Conservation (phyloP, 768 basidiomycete genomes). For the Saitozyma podzolica region DNA sequence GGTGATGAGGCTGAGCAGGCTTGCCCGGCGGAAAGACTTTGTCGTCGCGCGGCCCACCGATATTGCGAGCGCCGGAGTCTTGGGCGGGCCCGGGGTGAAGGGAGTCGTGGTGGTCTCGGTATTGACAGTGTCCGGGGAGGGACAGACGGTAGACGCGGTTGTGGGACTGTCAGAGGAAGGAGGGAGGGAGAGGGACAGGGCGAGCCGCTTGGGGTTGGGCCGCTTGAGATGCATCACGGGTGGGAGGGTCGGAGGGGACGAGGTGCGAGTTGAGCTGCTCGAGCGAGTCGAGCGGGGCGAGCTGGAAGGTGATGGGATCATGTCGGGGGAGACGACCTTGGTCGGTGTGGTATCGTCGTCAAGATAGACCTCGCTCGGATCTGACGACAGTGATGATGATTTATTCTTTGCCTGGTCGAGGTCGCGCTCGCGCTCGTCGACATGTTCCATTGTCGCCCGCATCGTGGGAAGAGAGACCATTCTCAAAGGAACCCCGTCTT, state of each 20-base stretch:
- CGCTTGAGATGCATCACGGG: slow-evolving; percentile 6
- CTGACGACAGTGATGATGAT: too few species aligned
- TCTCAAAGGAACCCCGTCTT: too few species aligned
- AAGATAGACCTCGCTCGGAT: too few species aligned
- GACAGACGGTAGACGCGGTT: not conserved
- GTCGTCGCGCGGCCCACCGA: slow-evolving; percentile 13
- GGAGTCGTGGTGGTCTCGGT: slow-evolving; percentile 16
- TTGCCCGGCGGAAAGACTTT: slow-evolving; percentile 26
- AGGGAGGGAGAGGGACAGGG: slow-evolving; percentile 4
- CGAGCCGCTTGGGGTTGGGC: slow-evolving; percentile 10
- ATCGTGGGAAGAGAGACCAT: too few species aligned
- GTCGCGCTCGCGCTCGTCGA: too few species aligned
- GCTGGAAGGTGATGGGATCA: slow-evolving; percentile 8
- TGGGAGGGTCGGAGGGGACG: slow-evolving; percentile 6
- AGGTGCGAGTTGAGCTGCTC: not conserved
- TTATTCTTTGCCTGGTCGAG: too few species aligned
- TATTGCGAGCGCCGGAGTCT: slow-evolving; percentile 37
- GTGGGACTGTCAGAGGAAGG: not conserved
- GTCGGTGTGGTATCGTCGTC: too few species aligned
- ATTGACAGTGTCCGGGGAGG: slow-evolving; percentile 4
- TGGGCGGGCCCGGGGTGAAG: slow-evolving; percentile 41
- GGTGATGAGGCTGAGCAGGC: slow-evolving; percentile 36
- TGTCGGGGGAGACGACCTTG: not conserved
- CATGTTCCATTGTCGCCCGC: too few species aligned
- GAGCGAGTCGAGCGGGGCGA: slow-evolving; percentile 4